Evolutionary conservation across 768 basidiomycete species (phyloP).

Genomic region (Tricholoma hemisulphureum): DNA sequence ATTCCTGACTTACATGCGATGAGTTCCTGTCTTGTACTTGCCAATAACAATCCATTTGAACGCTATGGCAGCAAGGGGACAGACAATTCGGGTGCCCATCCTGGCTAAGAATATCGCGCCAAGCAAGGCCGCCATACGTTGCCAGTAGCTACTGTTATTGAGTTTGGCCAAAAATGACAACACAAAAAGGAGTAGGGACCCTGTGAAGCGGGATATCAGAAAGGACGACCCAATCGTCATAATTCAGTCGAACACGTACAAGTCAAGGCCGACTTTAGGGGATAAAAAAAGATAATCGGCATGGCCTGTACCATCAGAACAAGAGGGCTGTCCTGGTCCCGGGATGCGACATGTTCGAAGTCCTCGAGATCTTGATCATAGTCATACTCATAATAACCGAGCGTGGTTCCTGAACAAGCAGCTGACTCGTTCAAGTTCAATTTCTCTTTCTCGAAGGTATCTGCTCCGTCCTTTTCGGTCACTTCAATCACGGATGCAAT

Average conservation of each 20-base stretch:
- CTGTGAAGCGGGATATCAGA: conserved; percentile 25
- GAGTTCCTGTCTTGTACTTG: conserved; percentile 35
- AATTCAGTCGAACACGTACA: conserved; percentile 25
- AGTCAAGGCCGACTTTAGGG: conserved; percentile 42
- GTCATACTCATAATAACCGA: conserved; percentile 16
- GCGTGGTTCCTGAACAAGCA: conserved; percentile 10
- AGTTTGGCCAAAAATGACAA: conserved; percentile 33
- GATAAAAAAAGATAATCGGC: conserved; percentile 42
- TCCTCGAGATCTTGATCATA: conserved; percentile 27
- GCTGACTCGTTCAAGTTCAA: conserved; percentile 2
- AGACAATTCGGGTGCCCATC: conserved; percentile 32
- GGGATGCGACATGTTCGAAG: conserved; percentile 12
- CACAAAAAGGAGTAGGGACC: conserved; percentile 40
- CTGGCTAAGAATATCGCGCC: conserved; percentile 35
- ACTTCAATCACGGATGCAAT: conserved; percentile 40
- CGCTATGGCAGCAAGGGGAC: conserved; percentile 37
- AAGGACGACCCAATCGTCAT: not conserved
- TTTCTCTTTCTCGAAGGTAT: too few relatives aligned
- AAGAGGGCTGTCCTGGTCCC: conserved; percentile 37
- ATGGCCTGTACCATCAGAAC: conserved; percentile 41
- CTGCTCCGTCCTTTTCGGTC: too few relatives aligned
- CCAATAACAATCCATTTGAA: conserved; percentile 52
- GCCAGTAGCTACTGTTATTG: conserved; percentile 31
- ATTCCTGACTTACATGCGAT: conserved; percentile 32
- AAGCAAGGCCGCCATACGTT: conserved; percentile 32